Base-by-base conservation (phyloP, 495 filamentous ascomycete species). In the Lophiotrema nucula region DNA sequence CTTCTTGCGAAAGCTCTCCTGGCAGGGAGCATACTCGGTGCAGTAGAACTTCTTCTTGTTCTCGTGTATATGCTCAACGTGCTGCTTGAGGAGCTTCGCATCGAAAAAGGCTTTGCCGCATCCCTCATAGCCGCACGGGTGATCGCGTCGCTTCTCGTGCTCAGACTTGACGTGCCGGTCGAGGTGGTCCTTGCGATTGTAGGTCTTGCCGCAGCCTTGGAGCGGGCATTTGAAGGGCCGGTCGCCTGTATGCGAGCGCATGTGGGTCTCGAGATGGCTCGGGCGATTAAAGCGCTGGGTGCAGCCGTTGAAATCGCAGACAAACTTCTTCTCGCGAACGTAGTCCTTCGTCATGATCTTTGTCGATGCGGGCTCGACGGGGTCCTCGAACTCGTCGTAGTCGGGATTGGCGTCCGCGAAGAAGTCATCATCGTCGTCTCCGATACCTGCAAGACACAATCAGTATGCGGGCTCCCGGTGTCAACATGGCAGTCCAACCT, bases 251-350 rank as follows among this genome's bases (percentile, higher is more conserved):
- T 96, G 91, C 2, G 86, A 87, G 39, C 88, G 77, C 2, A 90
- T 65, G 66, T 96, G 91, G 41, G 87, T 81, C n/a, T 83, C 76
- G 1, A 96, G 79, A 28, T 88, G 81, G n/a, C 81, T 83, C 1
- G 88, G 90, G 0, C 91, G 84, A 70, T 93, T 92, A 81, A 91
- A 96, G n/a, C 84, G 81, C 72, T 90, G 92, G 22, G 71, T 68
- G 67, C 91, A 96, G 33, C 79, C 82, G 16, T 83, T 77, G 61
- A 81, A 81, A 2, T 82, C 79, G 72, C 91, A 96, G 37, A 69
- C 72, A 63, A 86, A 83, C 19, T 80, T 89, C 73, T 92, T 93
- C 46, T 31, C 26, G 16, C 51, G 51, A 26, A 45, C 18, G 10
- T 21, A 12, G 39, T 2, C 44, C 50, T 28, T 59, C 61, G 48